phyloP scores from a whole-genome alignment of 2,329 filamentous ascomycete species.

The Aspergillus carbonarius region DNA sequence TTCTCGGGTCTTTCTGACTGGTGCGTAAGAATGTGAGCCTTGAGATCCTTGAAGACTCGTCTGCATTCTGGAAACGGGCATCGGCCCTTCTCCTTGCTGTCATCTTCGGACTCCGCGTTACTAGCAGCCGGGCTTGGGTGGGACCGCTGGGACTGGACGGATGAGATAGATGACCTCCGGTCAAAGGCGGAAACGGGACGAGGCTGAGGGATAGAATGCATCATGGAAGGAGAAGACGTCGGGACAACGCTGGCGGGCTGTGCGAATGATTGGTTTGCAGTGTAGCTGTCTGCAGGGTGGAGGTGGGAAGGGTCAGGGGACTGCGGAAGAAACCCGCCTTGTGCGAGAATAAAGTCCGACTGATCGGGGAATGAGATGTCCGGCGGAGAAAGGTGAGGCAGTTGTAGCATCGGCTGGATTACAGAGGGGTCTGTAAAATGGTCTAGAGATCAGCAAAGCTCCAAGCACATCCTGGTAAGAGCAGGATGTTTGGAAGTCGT shows the following conservation, averaged over 20 bases:
- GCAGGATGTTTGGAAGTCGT: neutral
- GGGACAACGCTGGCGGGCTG: constrained; percentile 26
- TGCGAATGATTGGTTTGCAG: constrained; percentile 28
- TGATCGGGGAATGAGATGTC: constrained; percentile 38
- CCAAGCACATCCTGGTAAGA: neutral
- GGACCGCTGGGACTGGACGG: constrained; percentile 65
- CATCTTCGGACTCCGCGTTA: constrained; percentile 62
- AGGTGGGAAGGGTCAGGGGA: constrained; percentile 40
- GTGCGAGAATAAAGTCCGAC: constrained; percentile 28
- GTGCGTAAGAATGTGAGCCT: constrained; percentile 93
- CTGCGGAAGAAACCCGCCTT: constrained; percentile 30
- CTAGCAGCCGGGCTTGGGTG: constrained; percentile 60
- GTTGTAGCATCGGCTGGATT: constrained; percentile 52
- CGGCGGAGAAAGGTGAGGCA: constrained; percentile 28
- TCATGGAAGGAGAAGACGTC: constrained; percentile 63
- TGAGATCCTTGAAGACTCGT: constrained; percentile 83
- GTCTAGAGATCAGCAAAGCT: constrained; percentile 1
- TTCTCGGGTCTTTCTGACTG: constrained; percentile 89
- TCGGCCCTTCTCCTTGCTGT: constrained; percentile 62
- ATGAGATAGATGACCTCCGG: constrained; percentile 68
- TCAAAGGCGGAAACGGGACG: constrained; percentile 50
- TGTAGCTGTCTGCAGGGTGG: constrained; percentile 29
- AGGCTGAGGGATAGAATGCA: constrained; percentile 52
- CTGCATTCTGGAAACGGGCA: constrained; percentile 85
- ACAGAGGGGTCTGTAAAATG: constrained; percentile 55